A percentile compares a stretch with the other conserved stretches of the same genome.
Evolutionary conservation across 768 basidiomycete genomes (phyloP).

Genomic region (Leccinum rimulosum): DNA sequence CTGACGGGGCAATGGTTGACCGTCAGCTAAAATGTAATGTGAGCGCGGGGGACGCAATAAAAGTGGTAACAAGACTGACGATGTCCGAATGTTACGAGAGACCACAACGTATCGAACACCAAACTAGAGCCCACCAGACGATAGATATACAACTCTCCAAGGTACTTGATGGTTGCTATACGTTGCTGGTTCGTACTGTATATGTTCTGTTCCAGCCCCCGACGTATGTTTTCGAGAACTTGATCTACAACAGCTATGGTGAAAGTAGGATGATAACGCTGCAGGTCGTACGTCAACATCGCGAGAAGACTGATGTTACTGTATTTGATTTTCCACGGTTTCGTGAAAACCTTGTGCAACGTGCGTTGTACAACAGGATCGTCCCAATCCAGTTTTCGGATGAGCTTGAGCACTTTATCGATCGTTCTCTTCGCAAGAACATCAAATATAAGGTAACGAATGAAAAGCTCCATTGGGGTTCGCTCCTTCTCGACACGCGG

Average conservation of each 20-base stretch:
- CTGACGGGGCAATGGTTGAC: conserved; percentile 79
- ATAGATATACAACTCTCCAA: conserved; percentile 97
- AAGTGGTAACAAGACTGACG: conserved; percentile 51
- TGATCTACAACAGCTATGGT: conserved; percentile 88
- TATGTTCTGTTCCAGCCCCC: conserved; percentile 89
- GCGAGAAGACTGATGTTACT: conserved; percentile 86
- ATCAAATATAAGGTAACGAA: conserved; percentile 92
- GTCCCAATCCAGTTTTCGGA: conserved; percentile 98
- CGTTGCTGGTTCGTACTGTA: conserved; percentile 95
- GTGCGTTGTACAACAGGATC: conserved; percentile 55
- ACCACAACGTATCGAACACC: conserved; percentile 94
- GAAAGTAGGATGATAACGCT: conserved; percentile 90
- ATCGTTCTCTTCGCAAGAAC: conserved; percentile 91
- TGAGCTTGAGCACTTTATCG: conserved; percentile 90
- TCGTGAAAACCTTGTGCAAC: conserved; percentile 90
- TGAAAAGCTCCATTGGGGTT: conserved; percentile 85
- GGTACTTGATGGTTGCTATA: conserved; percentile 88
- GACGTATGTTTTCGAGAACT: conserved; percentile 87
- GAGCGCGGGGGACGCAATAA: conserved; percentile 3
- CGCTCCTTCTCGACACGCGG: conserved; percentile 85
- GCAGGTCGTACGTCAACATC: conserved; percentile 92
- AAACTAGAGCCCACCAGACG: conserved; percentile 84
- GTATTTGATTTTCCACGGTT: conserved; percentile 97
- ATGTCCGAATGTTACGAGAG: conserved; percentile 92
- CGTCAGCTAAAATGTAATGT: conserved; percentile 61